A percentile compares a stretch with the other conserved stretches of the same genome.
Evolutionary conservation across 163 green algal genomes (phyloP).

Genomic region (Chlorella variabilis): DNA sequence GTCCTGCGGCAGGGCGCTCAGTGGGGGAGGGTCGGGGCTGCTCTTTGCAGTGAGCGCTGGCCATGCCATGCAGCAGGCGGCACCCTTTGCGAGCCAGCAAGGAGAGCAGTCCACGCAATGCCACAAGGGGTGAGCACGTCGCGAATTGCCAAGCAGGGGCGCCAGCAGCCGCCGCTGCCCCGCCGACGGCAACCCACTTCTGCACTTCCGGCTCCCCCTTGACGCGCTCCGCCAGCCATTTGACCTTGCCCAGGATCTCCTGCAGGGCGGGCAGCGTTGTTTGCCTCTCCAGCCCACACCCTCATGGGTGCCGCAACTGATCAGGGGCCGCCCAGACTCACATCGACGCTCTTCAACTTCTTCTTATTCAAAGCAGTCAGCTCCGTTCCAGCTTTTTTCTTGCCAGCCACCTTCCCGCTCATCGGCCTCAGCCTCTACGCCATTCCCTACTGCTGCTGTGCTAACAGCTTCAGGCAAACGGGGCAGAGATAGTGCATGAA

Average conservation of each 20-base stretch:
- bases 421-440: too few species aligned
- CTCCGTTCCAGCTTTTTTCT: background rate
- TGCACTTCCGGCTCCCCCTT: slow-evolving; percentile 49
- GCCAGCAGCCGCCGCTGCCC: background rate
- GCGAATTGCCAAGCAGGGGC: background rate
- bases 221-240: slow-evolving; percentile 44
- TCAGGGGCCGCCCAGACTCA: background rate
- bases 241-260: slow-evolving; percentile 59
- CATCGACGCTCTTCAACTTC: slow-evolving; percentile 4
- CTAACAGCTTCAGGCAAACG: too few species aligned
- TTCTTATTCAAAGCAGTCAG: background rate
- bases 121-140: background rate
- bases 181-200: slow-evolving; percentile 35
- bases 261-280: slow-evolving; percentile 23
- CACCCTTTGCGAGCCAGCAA: too few species aligned
- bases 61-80: too few species aligned
- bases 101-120: too few species aligned
- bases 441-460: too few species aligned
- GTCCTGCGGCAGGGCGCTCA: slow-evolving; percentile 49
- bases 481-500: too few species aligned
- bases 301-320: background rate
- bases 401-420: background rate
- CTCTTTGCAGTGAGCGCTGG: background rate
- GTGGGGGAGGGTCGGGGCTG: background rate
- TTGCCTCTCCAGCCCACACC: background rate